Percentiles rank a stretch among this genome's conserved stretches.
Conservation (phyloP, 441 rosid genomes). For the Syzygium malaccense region DNA sequence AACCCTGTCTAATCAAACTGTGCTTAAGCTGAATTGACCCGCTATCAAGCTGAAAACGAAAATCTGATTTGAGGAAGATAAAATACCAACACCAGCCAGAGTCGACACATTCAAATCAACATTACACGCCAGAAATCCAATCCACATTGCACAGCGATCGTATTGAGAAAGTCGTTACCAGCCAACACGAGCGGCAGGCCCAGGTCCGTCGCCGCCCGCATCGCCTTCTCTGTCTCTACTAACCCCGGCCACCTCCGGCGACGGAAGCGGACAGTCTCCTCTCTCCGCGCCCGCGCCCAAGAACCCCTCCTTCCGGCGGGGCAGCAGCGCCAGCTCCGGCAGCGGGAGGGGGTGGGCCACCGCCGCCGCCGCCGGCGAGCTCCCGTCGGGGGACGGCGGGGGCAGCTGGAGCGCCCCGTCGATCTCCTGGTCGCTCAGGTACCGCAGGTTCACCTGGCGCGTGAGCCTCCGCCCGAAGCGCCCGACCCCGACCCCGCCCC, state of each 20-base stretch:
- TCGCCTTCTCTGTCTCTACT: neutral
- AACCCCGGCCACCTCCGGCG: neutral
- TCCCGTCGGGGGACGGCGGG: neutral
- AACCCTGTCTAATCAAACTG: neutral
- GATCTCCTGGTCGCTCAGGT: slow-evolving; percentile 6
- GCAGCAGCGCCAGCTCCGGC: neutral
- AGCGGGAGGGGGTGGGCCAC: slow-evolving; percentile 5
- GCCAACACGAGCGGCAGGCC: neutral
- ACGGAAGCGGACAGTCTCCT: slow-evolving; percentile 3
- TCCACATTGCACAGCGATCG: neutral
- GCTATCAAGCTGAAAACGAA: neutral
- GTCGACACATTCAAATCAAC: neutral
- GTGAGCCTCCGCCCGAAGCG: neutral
- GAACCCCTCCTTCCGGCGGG: neutral
- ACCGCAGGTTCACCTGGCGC: slow-evolving; percentile 10
- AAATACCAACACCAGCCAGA: neutral
- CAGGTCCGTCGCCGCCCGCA: neutral
- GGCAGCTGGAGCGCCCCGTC: slow-evolving; percentile 1
- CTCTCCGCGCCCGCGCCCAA: neutral
- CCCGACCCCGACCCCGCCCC: neutral
- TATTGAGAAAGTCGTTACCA: neutral
- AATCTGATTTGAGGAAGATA: neutral
- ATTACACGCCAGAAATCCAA: neutral
- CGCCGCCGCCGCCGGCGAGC: neutral
- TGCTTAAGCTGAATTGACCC: neutral